Conservation (phyloP, 1,284 basidiomycete genomes). For the Moesziomyces globuligerus region DNA sequence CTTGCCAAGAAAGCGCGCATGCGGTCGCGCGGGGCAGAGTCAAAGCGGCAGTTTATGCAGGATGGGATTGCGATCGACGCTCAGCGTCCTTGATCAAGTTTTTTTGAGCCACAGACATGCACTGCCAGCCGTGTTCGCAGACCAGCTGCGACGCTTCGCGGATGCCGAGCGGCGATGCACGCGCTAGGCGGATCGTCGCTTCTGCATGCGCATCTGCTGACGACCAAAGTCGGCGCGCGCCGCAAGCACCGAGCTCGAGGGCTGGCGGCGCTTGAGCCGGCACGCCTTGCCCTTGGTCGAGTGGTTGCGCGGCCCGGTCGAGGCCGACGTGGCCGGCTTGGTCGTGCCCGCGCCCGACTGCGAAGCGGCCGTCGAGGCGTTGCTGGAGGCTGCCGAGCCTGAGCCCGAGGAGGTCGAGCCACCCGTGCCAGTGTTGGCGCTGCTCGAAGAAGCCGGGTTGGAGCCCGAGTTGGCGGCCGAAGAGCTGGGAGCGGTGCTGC, state of each 20-base stretch:
- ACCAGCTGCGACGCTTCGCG: no score
- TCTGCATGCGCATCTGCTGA: constrained; percentile 8
- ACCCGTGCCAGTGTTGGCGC: neutral
- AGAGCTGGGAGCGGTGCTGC: no score
- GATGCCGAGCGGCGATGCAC: no score
- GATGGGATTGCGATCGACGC: no score
- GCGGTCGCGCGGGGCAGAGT: no score
- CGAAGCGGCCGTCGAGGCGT: constrained; percentile 3
- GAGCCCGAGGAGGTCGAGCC: constrained; percentile 4
- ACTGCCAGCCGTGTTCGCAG: no score
- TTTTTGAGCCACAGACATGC: no score
- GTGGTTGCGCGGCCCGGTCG: constrained; percentile 11
- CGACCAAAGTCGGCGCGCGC: constrained; percentile 22
- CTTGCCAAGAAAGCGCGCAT: no score
- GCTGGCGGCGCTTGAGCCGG: constrained; percentile 23
- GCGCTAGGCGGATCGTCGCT: constrained; percentile 6
- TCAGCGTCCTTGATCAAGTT: no score
- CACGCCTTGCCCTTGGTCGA: constrained; percentile 8
- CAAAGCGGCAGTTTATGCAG: no score
- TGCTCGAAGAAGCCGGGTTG: constrained; percentile 3
- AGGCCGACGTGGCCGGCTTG: neutral
- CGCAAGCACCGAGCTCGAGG: constrained; percentile 16
- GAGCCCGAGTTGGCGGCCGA: neutral
- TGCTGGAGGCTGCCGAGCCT: constrained; percentile 2
- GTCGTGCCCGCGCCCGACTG: neutral